phyloP scores from a whole-genome alignment of 2,329 filamentous ascomycete species.

The Exophiala sideris region DNA sequence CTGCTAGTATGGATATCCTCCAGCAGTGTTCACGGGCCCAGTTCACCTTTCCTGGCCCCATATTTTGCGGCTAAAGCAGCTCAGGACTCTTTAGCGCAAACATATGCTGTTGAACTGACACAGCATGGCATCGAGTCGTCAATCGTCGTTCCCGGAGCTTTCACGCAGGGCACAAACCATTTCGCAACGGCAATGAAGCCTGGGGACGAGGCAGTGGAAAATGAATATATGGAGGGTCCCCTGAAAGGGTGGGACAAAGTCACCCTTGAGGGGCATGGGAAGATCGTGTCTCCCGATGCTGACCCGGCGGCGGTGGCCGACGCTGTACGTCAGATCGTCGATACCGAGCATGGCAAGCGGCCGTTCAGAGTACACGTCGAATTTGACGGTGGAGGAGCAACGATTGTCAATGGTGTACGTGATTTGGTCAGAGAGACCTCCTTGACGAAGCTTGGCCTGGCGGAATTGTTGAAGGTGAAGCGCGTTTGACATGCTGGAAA shows the following conservation, averaged over 20 bases:
- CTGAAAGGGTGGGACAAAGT: not conserved
- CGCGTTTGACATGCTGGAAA: too few relatives aligned
- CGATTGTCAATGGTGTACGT: conserved; percentile 4
- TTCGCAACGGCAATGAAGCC: conserved; percentile 10
- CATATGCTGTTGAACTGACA: conserved; percentile 11
- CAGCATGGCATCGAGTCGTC: conserved; percentile 17
- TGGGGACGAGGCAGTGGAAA: conserved; percentile 3
- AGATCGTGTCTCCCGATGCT: not conserved
- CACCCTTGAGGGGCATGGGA: not conserved
- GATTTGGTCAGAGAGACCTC: conserved; percentile 9
- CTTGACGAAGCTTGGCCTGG: conserved; percentile 2
- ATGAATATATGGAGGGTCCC: conserved; percentile 8
- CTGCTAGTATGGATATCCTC: conserved; percentile 19
- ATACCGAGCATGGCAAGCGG: conserved; percentile 3
- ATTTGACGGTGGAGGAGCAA: conserved; percentile 2
- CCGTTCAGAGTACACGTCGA: conserved; percentile 13
- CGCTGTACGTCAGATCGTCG: conserved; percentile 7
- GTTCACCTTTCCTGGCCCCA: conserved; percentile 14
- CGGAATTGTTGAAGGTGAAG: conserved; percentile 4
- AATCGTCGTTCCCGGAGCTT: conserved; percentile 20
- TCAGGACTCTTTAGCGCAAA: conserved; percentile 16
- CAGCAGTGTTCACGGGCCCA: conserved; percentile 7
- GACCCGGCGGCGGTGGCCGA: conserved; percentile 10
- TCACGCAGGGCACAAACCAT: conserved; percentile 19
- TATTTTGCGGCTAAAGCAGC: conserved; percentile 23